These are phyloP conservation scores for Pythium aphanidermatum DNA, from an alignment of 352 stramenopile genomes.

Conservation along the genomic window DNA sequence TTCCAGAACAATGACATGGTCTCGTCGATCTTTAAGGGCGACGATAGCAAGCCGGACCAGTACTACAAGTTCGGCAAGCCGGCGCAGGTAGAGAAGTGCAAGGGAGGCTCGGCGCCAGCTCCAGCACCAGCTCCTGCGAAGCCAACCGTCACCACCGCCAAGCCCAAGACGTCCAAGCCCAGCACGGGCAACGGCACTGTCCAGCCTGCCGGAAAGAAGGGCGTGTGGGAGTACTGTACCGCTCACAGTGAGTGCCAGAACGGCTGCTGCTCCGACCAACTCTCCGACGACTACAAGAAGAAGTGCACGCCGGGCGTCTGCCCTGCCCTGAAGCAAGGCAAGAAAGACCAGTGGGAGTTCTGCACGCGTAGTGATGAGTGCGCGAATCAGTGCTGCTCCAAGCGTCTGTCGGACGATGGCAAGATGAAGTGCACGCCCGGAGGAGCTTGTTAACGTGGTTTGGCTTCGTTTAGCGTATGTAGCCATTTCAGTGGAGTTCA, in stretches of 20 bases:
- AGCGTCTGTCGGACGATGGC: conserved; percentile 6
- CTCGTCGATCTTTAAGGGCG: conserved; percentile 10
- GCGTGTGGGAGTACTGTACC: conserved; percentile 4
- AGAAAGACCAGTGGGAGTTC: conserved; percentile 10
- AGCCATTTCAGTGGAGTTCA: no score
- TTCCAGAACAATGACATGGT: conserved; percentile 14
- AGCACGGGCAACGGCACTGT: no score
- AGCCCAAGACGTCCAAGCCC: no score
- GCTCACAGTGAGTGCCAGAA: conserved; percentile 3
- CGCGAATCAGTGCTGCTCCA: conserved; percentile 15
- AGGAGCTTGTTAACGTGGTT: conserved; percentile 1
- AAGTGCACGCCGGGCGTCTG: conserved; percentile 4
- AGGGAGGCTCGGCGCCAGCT: no score
- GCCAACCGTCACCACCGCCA: no score
- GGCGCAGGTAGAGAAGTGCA: conserved; percentile 6
- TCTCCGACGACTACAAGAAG: conserved; percentile 5
- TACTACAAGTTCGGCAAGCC: conserved; percentile 17
- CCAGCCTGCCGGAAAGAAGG: no score
- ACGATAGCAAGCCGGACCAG: conserved; percentile 3
- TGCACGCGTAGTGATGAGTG: conserved; percentile 4
- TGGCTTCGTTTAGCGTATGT: no score
- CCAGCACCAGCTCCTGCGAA: no score
- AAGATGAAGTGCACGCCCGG: conserved; percentile 15
- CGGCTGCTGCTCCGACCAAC: conserved; percentile 4
- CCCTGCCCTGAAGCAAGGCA: background rate